Percentiles rank a stretch among this genome's conserved stretches.
phyloP scores from a whole-genome alignment of 2,329 filamentous ascomycete genomes.

The Phoma herbarum region DNA sequence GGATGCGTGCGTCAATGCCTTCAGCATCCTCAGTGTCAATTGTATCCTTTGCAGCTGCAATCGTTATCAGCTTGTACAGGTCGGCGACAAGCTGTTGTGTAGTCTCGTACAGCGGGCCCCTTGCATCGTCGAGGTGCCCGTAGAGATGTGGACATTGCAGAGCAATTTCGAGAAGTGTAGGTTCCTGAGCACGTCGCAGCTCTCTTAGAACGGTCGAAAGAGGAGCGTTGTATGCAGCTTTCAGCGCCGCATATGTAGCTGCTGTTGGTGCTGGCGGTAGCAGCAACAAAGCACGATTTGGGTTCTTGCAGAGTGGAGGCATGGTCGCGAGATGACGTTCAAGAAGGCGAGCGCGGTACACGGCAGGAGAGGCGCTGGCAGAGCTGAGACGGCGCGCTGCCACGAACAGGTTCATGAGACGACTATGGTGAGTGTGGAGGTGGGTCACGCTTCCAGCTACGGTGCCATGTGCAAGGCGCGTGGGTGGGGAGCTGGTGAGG shows the following conservation, averaged over 20 bases:
- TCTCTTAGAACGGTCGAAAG: constrained; percentile 55
- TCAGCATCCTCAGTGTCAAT: constrained; percentile 71
- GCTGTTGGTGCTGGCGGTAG: constrained; percentile 56
- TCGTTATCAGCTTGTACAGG: constrained; percentile 79
- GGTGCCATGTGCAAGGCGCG: neutral
- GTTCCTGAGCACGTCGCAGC: constrained; percentile 40
- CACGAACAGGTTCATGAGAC: constrained; percentile 16
- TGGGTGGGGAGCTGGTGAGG: constrained; percentile 2
- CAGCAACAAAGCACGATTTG: constrained; percentile 51
- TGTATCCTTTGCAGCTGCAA: constrained; percentile 71
- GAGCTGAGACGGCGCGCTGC: constrained; percentile 11
- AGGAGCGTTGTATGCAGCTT: constrained; percentile 55
- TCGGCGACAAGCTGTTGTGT: constrained; percentile 78
- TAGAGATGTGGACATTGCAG: constrained; percentile 70
- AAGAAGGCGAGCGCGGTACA: constrained; percentile 7
- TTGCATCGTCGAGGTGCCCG: constrained; percentile 59
- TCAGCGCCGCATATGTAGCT: constrained; percentile 52
- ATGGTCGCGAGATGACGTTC: constrained; percentile 38
- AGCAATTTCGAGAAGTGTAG: constrained; percentile 65
- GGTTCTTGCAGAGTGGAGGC: constrained; percentile 34
- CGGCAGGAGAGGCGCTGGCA: constrained; percentile 1
- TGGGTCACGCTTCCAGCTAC: constrained; percentile 5
- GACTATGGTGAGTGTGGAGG: neutral
- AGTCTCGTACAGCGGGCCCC: constrained; percentile 69
- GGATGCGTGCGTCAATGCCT: constrained; percentile 77